A percentile compares a stretch with the other conserved stretches of the same genome.
Conservation (phyloP, 768 basidiomycete genomes). For the Fistulinella prunicolor region DNA sequence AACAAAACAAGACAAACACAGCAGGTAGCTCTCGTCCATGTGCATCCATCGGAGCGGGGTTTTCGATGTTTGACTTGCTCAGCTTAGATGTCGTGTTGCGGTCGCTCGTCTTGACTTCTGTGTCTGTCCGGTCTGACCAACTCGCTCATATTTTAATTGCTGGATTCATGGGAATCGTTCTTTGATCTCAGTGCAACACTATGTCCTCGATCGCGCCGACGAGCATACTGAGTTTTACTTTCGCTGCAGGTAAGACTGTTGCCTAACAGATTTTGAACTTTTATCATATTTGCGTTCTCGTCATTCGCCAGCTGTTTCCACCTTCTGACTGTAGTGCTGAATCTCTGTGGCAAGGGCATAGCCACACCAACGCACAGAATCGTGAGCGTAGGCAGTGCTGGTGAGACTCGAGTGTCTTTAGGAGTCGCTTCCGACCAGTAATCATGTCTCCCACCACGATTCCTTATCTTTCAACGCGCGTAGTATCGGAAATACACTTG, state of each 20-base stretch:
- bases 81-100: too few relatives aligned
- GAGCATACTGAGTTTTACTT: constrained; percentile 32
- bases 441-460: not conserved
- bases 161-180: constrained; percentile 1
- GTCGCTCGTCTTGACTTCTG: too few relatives aligned
- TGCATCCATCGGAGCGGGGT: constrained; percentile 2
- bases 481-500: constrained; percentile 30
- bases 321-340: constrained; percentile 44
- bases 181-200: constrained; percentile 6
- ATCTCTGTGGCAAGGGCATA: constrained; percentile 48
- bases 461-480: not conserved
- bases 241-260: constrained; percentile 19
- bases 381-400: constrained; percentile 41
- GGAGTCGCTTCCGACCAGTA: constrained; percentile 40
- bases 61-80: not conserved
- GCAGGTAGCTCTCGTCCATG: too few relatives aligned
- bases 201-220: constrained; percentile 24
- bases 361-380: constrained; percentile 36
- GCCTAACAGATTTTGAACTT: constrained; percentile 7
- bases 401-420: constrained; percentile 46
- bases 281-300: constrained; percentile 37
- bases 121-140: not conserved
- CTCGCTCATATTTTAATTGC: not conserved
- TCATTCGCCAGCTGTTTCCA: constrained; percentile 40
- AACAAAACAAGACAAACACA: too few relatives aligned